Conservation (phyloP, 108 stramenopile genomes). For the Pseudonitzschia multiseries region DNA sequence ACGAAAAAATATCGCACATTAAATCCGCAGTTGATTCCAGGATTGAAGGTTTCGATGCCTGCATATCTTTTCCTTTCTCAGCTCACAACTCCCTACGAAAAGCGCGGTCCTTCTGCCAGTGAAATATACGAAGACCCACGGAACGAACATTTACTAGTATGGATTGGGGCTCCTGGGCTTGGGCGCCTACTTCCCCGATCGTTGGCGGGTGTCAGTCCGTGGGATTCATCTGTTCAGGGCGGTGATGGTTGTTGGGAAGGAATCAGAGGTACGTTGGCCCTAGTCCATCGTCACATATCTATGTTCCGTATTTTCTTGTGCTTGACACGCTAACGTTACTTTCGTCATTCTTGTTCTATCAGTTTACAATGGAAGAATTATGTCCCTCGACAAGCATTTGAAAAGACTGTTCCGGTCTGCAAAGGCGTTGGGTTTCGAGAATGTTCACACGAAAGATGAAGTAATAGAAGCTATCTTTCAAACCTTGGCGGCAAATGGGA, state of each 20-base stretch:
- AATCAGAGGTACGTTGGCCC: constrained; percentile 42
- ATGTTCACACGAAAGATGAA: constrained; percentile 78
- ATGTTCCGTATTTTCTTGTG: background rate
- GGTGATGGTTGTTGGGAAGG: constrained; percentile 94
- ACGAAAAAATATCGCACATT: constrained; percentile 55
- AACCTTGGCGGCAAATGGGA: constrained; percentile 92
- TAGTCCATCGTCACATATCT: background rate
- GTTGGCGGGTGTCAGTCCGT: constrained; percentile 73
- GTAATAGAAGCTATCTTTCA: constrained; percentile 85
- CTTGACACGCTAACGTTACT: background rate
- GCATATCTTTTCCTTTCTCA: constrained; percentile 63
- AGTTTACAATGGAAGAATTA: constrained; percentile 81
- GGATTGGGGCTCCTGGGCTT: constrained; percentile 66
- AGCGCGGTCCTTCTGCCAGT: constrained; percentile 60
- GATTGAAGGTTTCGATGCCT: constrained; percentile 64
- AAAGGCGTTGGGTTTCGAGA: constrained; percentile 86
- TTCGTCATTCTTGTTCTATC: background rate
- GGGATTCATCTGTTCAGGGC: constrained; percentile 92
- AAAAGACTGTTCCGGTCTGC: constrained; percentile 83
- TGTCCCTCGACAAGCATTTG: constrained; percentile 86
- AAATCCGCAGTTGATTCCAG: constrained; percentile 53
- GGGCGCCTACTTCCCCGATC: constrained; percentile 71
- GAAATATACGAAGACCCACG: constrained; percentile 80
- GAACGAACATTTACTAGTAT: constrained; percentile 86
- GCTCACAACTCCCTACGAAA: constrained; percentile 40